Percentiles rank a stretch among this genome's conserved stretches.
phyloP scores from a whole-genome alignment of 2,329 filamentous ascomycete species.

The Macroventuria anomochaeta region DNA sequence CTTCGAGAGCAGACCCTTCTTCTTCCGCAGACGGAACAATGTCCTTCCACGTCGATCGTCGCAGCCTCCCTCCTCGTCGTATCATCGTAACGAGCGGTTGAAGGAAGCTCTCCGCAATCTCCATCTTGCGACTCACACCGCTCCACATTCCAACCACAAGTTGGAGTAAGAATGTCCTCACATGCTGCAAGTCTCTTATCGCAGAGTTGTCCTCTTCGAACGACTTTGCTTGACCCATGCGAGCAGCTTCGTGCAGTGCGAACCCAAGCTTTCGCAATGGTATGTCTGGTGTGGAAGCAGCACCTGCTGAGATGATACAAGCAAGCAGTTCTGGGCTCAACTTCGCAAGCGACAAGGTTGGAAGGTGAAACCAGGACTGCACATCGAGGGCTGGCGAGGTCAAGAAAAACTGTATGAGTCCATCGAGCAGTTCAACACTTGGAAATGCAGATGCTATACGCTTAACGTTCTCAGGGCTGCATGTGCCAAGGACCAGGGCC shows the following conservation, averaged over 20 bases:
- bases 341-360: conserved; percentile 63
- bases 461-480: conserved; percentile 57
- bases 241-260: conserved; percentile 58
- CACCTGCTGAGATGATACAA: conserved; percentile 66
- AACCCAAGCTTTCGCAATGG: conserved; percentile 67
- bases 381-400: conserved; percentile 63
- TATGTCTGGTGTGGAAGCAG: conserved; percentile 62
- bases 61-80: conserved; percentile 64
- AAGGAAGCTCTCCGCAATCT: conserved; percentile 64
- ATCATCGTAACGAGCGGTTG: conserved; percentile 64
- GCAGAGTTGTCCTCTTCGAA: conserved; percentile 59
- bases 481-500: conserved; percentile 67
- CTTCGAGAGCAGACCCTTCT: conserved; percentile 62
- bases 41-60: conserved; percentile 60
- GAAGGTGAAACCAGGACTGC: conserved; percentile 67
- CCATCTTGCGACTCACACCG: conserved; percentile 65
- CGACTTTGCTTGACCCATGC: conserved; percentile 47
- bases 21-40: conserved; percentile 62
- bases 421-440: conserved; percentile 66
- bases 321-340: conserved; percentile 66
- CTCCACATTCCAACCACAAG: conserved; percentile 65
- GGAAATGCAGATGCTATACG: conserved; percentile 68
- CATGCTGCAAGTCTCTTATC: conserved; percentile 59
- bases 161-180: conserved; percentile 59
- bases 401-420: conserved; percentile 66